phyloP scores from a whole-genome alignment of 1,284 basidiomycete species.

The Leucoagaricus sp. region DNA sequence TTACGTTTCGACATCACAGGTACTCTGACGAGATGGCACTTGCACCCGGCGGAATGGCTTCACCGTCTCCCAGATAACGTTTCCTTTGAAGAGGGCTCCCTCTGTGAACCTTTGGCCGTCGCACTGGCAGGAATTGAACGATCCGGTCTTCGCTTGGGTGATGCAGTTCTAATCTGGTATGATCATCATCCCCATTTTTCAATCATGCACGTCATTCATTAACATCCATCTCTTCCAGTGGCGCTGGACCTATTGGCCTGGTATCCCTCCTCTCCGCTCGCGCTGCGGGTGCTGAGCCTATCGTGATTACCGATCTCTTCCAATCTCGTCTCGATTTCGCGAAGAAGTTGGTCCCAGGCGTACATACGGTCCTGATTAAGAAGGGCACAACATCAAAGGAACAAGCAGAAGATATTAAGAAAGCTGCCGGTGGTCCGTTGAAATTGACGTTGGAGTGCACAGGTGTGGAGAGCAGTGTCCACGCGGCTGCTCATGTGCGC shows the following conservation, averaged over 20 bases:
- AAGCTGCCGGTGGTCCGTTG: slow-evolving; percentile 45
- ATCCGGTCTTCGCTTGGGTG: slow-evolving; percentile 58
- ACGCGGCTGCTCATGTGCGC: slow-evolving; percentile 64
- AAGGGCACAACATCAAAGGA: slow-evolving; percentile 44
- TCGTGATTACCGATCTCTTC: slow-evolving; percentile 82
- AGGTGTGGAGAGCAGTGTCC: slow-evolving; percentile 74
- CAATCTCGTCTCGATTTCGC: slow-evolving; percentile 82
- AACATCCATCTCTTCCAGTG: slow-evolving; percentile 35
- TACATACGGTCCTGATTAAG: slow-evolving; percentile 53
- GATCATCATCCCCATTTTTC: neutral
- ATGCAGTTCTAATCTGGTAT: slow-evolving; percentile 59
- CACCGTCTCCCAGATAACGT: slow-evolving; percentile 59
- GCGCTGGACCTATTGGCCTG: slow-evolving; percentile 87
- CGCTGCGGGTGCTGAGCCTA: slow-evolving; percentile 76
- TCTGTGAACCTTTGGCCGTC: slow-evolving; percentile 64
- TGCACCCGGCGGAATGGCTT: slow-evolving; percentile 66
- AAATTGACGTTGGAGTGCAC: slow-evolving; percentile 72
- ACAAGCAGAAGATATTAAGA: slow-evolving; percentile 51
- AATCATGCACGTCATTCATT: neutral
- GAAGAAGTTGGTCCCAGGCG: slow-evolving; percentile 74
- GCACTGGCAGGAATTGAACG: slow-evolving; percentile 66
- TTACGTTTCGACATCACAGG: slow-evolving; percentile 31
- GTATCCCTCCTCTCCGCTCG: slow-evolving; percentile 78
- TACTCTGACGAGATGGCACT: slow-evolving; percentile 59
- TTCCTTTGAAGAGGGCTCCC: slow-evolving; percentile 62